These are phyloP conservation scores for Backusella psychrophila DNA, from an alignment of 192 early-diverging fungal genomes.

Conservation along the genomic window DNA sequence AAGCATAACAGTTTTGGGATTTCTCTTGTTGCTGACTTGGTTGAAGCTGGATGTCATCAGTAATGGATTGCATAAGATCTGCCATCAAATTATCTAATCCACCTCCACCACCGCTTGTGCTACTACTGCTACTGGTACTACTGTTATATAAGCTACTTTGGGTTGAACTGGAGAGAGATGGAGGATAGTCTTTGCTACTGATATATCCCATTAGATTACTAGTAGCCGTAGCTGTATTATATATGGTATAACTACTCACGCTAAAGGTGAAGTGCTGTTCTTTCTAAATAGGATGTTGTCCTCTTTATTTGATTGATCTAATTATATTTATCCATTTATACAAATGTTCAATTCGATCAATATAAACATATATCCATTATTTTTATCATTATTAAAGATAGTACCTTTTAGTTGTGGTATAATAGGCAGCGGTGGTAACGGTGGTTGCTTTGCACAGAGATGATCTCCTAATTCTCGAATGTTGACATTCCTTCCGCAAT, in stretches of 20 bases:
- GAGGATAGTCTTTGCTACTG: not conserved
- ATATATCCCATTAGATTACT: not conserved
- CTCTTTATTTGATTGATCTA: constrained; percentile 1
- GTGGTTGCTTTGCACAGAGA: constrained; percentile 47
- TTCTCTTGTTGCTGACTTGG: not conserved
- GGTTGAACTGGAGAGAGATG: not conserved
- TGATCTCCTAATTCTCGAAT: constrained; percentile 50
- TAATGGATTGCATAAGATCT: constrained; percentile 31
- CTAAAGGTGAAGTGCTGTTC: not conserved
- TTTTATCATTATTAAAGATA: not conserved
- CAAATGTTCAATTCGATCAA: not conserved
- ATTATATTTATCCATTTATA: not conserved
- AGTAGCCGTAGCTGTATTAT: not conserved
- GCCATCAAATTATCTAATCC: constrained; percentile 31
- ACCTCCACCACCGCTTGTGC: constrained; percentile 1
- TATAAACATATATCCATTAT: not conserved
- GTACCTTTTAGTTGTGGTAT: constrained; percentile 13
- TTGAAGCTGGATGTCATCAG: constrained; percentile 8
- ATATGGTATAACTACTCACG: not conserved
- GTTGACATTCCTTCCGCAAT: constrained; percentile 55
- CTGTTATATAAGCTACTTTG: not conserved
- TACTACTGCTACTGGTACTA: not conserved
- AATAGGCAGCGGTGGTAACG: constrained; percentile 37
- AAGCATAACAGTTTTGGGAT: not conserved
- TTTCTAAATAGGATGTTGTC: not conserved